Base-by-base conservation (phyloP, 2,329 filamentous ascomycete genomes). In the Colletotrichum sp. region DNA sequence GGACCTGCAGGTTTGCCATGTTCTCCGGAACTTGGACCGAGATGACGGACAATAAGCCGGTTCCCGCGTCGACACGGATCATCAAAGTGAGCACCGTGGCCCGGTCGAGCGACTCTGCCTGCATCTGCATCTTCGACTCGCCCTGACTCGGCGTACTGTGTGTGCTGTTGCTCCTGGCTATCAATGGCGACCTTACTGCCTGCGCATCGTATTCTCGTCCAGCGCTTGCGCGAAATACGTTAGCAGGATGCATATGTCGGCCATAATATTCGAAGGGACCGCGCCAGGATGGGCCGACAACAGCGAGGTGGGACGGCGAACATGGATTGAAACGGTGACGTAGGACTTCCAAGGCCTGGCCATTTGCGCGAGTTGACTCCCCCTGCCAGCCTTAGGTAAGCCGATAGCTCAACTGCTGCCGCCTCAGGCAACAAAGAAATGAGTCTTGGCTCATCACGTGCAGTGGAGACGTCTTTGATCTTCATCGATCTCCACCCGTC, bases 281-380 rank as follows among this genome's bases (percentile, higher is more conserved):
- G 59, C 62, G 70, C 55, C 55, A 75, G 69, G 68, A 71, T 71
- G 44, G 26, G 55, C 70, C 73, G 57, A 60, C 39, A 59, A 68
- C 13, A 63, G 36, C 34, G 32, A 59, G 69, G 73, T 73, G 73
- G 73, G 67, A 59, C 67, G 36, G 22, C n/a, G 39, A 34, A 32
- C 63, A 48, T 68, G 71, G 70, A 68, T 59, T 30, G 64, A 68
- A 8, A 68, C 64, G 24, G 72, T 74, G 72, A 74, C 72, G 72
- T 74, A 55, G 32, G 32, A 74, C 44, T 26, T 16, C 8, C n/a
- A 28, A 63, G 68, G 32, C 62, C 55, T 34, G 36, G 36, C 16
- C 16, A 26, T 62, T 69, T 30, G 65, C 39, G n/a, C 55, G 16
- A 64, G 32, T 12, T 18, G 62, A 24, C 34, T 28, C 15, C n/a